Evolutionary conservation across 345 rosid genomes (phyloP), one percentile per base, ranked within the genome.

Genomic region (Dimocarpus longan): DNA sequence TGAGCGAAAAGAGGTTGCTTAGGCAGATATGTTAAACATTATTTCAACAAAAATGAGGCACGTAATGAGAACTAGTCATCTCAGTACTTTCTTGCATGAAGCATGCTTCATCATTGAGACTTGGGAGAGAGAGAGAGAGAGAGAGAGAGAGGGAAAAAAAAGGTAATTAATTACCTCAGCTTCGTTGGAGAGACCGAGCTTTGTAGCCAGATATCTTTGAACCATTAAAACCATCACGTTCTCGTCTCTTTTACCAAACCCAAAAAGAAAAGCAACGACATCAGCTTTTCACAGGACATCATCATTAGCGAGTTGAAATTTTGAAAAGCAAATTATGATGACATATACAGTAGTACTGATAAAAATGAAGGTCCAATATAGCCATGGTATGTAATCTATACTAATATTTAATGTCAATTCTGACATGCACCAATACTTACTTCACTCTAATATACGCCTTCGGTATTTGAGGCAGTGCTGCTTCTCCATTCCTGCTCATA

Each of bases 131-230:
- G 37, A 37, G 10, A 42, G 24, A 19, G 18, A 26, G 28, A 26
- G 28, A 26, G 28, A 26, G 28, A 26, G 28, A 26, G n/a, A n/a
- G n/a, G 37, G 37, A 32, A 3, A 32, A 32, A 3, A 2, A 28
- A 28, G 2, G 2, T 8, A 28, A 65, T 24, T 60, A 56, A 59
- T 80, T 78, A 85, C 87, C 87, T 85, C 85, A 71, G 77, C 84
- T 82, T 82, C 83, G 78, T 82, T 80, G 82, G 87, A 66, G 84
- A 85, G 84, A 77, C 85, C 85, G 24, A 85, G 87, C 80, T 85
- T 85, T 82, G 7, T 62, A 72, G 80, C 83, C 84, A 85, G 80
- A 78, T 85, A 85, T 84, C 80, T 85, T 68, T 82, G 82, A 70
- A 85, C 85, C 78, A 57, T 78, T 75, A 75, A 80, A 70, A 85